Conservation (phyloP, 768 basidiomycete genomes). For the Auricularia auricula-judae region DNA sequence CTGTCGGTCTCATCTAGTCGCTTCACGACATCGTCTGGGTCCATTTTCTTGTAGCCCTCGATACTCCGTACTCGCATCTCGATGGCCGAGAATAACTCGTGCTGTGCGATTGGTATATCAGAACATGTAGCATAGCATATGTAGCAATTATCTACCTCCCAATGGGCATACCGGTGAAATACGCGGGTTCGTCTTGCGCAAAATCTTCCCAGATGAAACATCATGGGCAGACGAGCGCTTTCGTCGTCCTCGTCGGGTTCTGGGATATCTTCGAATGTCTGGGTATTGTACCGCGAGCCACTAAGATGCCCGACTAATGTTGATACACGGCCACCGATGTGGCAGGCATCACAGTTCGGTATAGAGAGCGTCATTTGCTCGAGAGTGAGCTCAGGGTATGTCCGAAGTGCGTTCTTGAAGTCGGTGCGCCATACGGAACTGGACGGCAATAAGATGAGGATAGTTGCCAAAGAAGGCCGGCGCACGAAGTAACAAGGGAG, state of each 20-base stretch:
- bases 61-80: constrained; percentile 34
- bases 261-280: constrained; percentile 47
- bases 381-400: constrained; percentile 53
- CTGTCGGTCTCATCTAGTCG: constrained; percentile 66
- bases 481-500: constrained; percentile 63
- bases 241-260: constrained; percentile 2
- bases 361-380: constrained; percentile 40
- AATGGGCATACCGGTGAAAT: constrained; percentile 67
- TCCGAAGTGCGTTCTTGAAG: constrained; percentile 55
- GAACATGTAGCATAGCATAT: neutral
- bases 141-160: constrained; percentile 50
- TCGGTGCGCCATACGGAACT: constrained; percentile 57
- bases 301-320: constrained; percentile 48
- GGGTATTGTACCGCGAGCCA: constrained; percentile 59
- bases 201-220: constrained; percentile 66
- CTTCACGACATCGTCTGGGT: constrained; percentile 72
- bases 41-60: constrained; percentile 36
- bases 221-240: constrained; percentile 12
- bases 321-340: constrained; percentile 59
- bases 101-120: constrained; percentile 27
- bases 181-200: constrained; percentile 58
- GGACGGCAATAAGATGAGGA: too few relatives aligned
- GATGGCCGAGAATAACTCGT: constrained; percentile 51
- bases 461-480: too few relatives aligned
- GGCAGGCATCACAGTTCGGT: constrained; percentile 73